Conservation (phyloP, 345 rosid species). For the Corymbia maculata region DNA sequence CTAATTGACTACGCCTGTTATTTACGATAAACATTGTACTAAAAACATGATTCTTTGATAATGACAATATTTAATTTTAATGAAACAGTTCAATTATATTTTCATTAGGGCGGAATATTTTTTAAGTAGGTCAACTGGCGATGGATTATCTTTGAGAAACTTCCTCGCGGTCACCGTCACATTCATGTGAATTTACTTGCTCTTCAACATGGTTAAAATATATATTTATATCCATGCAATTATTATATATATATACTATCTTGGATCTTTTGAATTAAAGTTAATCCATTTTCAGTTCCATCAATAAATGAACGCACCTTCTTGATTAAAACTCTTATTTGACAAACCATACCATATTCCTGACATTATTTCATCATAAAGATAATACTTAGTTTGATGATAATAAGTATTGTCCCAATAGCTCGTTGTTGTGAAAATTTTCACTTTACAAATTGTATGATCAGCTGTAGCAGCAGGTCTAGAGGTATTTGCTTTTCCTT, state of each 20-base stretch:
- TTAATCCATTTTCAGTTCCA: not conserved
- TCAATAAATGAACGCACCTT: too few species aligned
- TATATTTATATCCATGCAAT: not conserved
- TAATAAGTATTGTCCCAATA: not conserved
- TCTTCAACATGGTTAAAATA: not conserved
- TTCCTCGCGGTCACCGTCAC: not conserved
- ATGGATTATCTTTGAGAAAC: not conserved
- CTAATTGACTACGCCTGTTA: not conserved
- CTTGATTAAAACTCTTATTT: not conserved
- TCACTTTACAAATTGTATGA: not conserved
- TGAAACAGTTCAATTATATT: rapidly evolving
- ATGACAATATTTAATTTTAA: too few species aligned
- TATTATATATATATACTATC: too few species aligned
- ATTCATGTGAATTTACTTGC: not conserved
- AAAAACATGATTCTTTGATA: too few species aligned
- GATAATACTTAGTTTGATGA: not conserved
- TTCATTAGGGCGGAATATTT: too few species aligned
- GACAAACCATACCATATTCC: not conserved
- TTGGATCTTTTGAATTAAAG: not conserved
- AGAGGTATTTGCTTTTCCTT: rapidly evolving
- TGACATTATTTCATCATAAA: not conserved
- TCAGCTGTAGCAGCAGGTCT: rapidly evolving
- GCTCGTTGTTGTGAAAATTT: not conserved
- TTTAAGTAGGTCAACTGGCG: too few species aligned
- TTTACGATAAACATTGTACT: too few species aligned